A percentile compares a stretch with the other conserved stretches of the same genome.
Evolutionary conservation across 169 alveolate species (phyloP).

Genomic region (Eimeria acervulina): DNA sequence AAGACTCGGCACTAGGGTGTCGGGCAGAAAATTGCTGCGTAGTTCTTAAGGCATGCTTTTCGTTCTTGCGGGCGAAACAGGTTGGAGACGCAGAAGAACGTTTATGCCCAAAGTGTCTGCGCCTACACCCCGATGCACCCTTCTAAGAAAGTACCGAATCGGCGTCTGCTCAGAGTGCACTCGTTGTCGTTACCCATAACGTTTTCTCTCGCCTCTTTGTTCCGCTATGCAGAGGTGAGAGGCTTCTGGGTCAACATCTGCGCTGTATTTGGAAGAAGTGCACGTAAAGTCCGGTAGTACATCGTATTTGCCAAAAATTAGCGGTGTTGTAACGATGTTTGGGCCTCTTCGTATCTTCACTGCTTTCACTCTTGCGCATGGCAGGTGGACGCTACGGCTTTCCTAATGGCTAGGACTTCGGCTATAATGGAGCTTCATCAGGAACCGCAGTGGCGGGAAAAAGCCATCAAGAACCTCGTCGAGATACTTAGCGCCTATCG

Average conservation of each 20-base stretch:
- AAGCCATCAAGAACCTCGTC: slow-evolving; percentile 75
- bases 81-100: slow-evolving; percentile 86
- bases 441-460: slow-evolving; percentile 77
- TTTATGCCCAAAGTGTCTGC: slow-evolving; percentile 87
- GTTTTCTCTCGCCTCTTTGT: slow-evolving; percentile 81
- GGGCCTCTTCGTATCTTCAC: background rate
- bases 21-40: background rate
- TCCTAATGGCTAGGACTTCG: slow-evolving; percentile 71
- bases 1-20: background rate
- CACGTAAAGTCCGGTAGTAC: background rate
- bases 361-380: background rate
- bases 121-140: slow-evolving; percentile 83
- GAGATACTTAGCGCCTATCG: slow-evolving; percentile 78
- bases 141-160: slow-evolving; percentile 56
- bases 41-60: background rate
- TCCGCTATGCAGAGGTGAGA: slow-evolving; percentile 83
- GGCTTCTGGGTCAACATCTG: background rate
- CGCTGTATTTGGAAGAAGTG: background rate
- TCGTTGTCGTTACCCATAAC: slow-evolving; percentile 79
- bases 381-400: slow-evolving; percentile 79
- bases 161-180: slow-evolving; percentile 79
- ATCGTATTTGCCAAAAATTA: background rate
- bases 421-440: slow-evolving; percentile 81
- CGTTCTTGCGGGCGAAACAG: slow-evolving; percentile 39
- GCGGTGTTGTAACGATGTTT: background rate